Base-by-base conservation (phyloP, 805 yeast species). In the Candida parachauliodes region DNA sequence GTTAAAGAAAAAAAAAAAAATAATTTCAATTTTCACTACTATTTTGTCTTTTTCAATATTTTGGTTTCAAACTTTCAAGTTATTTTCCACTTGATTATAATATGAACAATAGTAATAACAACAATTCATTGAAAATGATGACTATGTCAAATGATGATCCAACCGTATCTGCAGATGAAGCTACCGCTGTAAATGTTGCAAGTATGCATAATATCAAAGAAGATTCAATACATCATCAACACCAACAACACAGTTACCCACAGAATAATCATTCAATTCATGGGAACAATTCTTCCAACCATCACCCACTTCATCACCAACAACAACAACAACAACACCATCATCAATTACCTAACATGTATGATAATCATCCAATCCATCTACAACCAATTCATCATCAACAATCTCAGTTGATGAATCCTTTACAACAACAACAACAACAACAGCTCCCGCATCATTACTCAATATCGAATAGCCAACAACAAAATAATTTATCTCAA, bases 121-220 rank as follows among this genome's bases (percentile, higher is more conserved):
- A 10, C 12, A 18, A 17, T 12, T 18, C 32, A 4, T 19, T 29
- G 12, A 29, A 29, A 23, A 30, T 42, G 31, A 39, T 41, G 41
- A 30, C 39, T 3, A 32, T 40, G 14, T 14, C 39, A 6, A 37
- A 14, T 27, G 41, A 41, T 10, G 36, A 33, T 22, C 37, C 36
- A 14, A 8, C 32, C 18, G 24, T 36, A 8, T 52, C 47, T 19
- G 58, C 54, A 7, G 50, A 51, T 14, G 52, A 50, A 8, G 54
- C 52, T 7, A 57, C 54, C 9, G 54, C 54, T 10, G 48, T 44
- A 17, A 39, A 41, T 21, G 38, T 35, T 20, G 38, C 34, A 18
- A 29, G 26, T 29, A 18, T 22, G 22, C 28, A 24, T 23, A 34
- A 27, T 14, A 34, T 37, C 7, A 42, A 42, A 15, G 47, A 38